Evolutionary conservation across 495 filamentous ascomycete species (phyloP).

Genomic region (Hyaloscypha bicolor): DNA sequence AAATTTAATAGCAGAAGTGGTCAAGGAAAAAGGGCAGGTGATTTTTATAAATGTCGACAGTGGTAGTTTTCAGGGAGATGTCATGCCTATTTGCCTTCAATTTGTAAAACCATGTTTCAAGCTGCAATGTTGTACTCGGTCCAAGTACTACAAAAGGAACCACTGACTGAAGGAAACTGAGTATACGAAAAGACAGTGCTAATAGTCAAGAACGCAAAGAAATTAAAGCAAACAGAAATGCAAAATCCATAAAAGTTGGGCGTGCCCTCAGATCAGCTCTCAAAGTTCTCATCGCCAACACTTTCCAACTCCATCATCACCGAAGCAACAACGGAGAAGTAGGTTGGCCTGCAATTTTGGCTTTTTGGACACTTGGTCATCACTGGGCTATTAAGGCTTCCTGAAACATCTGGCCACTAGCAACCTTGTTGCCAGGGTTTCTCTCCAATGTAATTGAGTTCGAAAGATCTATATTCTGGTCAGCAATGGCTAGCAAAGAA

Average conservation of each 20-base stretch:
- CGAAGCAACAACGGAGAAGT: conserved; percentile 26
- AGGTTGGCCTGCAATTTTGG: conserved; percentile 63
- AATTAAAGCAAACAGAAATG: neutral
- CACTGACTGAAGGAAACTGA: no score
- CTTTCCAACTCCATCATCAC: conserved; percentile 29
- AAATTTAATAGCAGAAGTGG: no score
- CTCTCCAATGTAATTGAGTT: conserved; percentile 22
- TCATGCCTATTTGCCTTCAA: no score
- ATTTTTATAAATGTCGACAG: no score
- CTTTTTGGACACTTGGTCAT: conserved; percentile 64
- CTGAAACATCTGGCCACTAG: neutral
- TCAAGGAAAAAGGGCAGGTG: no score
- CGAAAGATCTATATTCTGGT: conserved; percentile 24
- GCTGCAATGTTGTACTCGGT: no score
- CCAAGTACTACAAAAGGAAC: no score
- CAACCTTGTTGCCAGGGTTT: conserved; percentile 9
- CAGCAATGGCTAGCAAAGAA: conserved; percentile 24
- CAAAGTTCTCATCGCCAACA: conserved; percentile 60
- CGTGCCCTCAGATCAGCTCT: conserved; percentile 65
- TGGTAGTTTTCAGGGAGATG: no score
- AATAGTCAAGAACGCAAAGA: neutral
- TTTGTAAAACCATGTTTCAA: no score
- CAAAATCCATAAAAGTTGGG: neutral
- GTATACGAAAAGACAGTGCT: no score
- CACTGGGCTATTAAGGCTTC: conserved; percentile 42